Percentiles rank a stretch among this genome's conserved stretches.
Evolutionary conservation across 2,329 filamentous ascomycete genomes (phyloP).

Genomic region (Trichoderma cornu-damae): DNA sequence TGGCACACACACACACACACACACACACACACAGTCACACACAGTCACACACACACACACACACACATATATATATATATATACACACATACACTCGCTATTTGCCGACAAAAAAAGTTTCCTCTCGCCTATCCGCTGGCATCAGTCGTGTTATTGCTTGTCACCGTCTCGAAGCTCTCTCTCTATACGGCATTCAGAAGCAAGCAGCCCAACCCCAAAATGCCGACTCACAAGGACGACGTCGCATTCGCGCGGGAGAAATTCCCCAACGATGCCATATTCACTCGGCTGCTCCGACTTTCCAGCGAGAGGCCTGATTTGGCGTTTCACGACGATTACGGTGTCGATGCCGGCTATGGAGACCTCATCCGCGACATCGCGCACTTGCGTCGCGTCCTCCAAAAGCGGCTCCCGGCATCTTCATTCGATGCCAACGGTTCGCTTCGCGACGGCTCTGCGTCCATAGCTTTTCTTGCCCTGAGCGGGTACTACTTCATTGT

Average conservation of each 20-base stretch:
- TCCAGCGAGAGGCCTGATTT: background rate
- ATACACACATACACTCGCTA: too few relatives aligned
- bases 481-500: slow-evolving; percentile 24
- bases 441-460: background rate
- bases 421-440: background rate
- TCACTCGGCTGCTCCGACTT: background rate
- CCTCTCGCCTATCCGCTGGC: background rate
- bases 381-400: background rate
- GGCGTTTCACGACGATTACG: background rate
- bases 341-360: background rate
- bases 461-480: background rate
- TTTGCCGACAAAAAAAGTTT: background rate
- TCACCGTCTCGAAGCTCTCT: background rate
- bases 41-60: too few relatives aligned
- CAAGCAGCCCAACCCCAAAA: background rate
- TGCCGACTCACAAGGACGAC: background rate
- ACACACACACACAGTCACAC: too few relatives aligned
- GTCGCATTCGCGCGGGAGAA: background rate
- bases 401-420: background rate
- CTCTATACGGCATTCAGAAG: background rate
- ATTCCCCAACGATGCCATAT: background rate
- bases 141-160: too few relatives aligned
- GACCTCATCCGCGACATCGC: background rate
- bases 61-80: too few relatives aligned
- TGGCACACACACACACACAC: too few relatives aligned